Evolutionary conservation across 192 early-diverging fungal species (phyloP), one percentile per base, ranked within the genome.

Genomic region (Phycomyces nitens): DNA sequence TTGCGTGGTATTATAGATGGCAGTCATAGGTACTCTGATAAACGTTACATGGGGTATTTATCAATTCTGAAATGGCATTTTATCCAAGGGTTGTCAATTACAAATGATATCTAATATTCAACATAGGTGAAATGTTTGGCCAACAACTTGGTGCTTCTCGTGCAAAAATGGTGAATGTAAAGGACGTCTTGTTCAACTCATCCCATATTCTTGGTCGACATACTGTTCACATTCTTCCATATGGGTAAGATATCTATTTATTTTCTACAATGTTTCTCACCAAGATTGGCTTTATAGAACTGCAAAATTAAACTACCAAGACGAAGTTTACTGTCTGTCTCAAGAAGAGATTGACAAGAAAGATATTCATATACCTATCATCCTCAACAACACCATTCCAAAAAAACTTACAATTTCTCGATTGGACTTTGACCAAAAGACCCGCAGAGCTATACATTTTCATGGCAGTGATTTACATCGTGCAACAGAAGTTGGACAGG

Each of bases 251-350:
- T 7, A 2, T 21, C 39, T 5, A 34, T 56, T 27, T 40, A 23
- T 29, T n/a, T n/a, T n/a, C n/a, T n/a, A n/a, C n/a, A n/a, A n/a
- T n/a, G n/a, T n/a, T n/a, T n/a, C n/a, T n/a, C n/a, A n/a, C n/a
- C n/a, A n/a, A n/a, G n/a, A n/a, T 21, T 22, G 11, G 2, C 14
- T 52, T 14, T 52, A 27, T 55, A 77, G 80, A 42, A 72, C 80
- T 9, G 80, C 77, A 8, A 73, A 77, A 40, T 57, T 82, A 16
- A 82, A 82, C 23, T 75, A 72, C 5, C 56, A 71, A 14, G 73
- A 82, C 53, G 64, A 71, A 20, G 74, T 65, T 18, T 82, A 64
- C 52, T 82, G 80, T 24, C 65, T 82, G n/a, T 71, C 80, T 6
- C 21, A 42, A n/a, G 21, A 63, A 10, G 69, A 66, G 23, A 18